Evolutionary conservation across 768 basidiomycete species (phyloP).

Genomic region (Myochromella boudieri): DNA sequence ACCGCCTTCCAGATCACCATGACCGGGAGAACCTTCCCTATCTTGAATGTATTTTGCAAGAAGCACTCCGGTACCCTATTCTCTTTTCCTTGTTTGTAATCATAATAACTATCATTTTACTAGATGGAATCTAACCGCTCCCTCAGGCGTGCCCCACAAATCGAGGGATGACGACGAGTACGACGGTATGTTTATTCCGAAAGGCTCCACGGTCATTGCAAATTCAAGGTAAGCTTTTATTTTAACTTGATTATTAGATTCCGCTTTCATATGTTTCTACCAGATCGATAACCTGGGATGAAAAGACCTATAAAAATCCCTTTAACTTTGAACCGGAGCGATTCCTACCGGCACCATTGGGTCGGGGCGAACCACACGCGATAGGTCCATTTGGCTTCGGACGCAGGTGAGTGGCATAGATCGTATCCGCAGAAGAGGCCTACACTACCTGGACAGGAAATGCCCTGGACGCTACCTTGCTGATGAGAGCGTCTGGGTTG

Average conservation of each 20-base stretch:
- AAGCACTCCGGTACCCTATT: conserved; percentile 21
- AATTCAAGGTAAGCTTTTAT: conserved; percentile 10
- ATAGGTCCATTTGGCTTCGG: conserved; percentile 15
- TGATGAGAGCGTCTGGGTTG: conserved; percentile 33
- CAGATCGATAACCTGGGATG: conserved; percentile 16
- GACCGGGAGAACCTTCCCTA: conserved; percentile 35
- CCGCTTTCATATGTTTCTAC: neutral
- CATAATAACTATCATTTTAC: neutral
- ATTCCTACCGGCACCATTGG: conserved; percentile 11
- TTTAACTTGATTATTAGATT: neutral
- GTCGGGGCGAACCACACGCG: conserved; percentile 14
- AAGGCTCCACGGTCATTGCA: conserved; percentile 13
- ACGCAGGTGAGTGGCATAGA: conserved; percentile 7
- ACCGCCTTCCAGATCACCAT: conserved; percentile 33
- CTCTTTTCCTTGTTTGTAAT: neutral
- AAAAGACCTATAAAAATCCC: conserved; percentile 12
- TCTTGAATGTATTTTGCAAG: conserved; percentile 32
- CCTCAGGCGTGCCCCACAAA: conserved; percentile 9
- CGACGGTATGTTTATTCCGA: conserved; percentile 18
- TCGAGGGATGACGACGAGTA: conserved; percentile 15
- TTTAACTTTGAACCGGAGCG: conserved; percentile 12
- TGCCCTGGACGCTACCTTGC: conserved; percentile 29
- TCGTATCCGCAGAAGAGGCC: neutral
- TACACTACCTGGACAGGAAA: neutral
- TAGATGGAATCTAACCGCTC: conserved; percentile 14